Evolutionary conservation across 768 basidiomycete genomes (phyloP).

Genomic region (Mycena sanguinolenta): DNA sequence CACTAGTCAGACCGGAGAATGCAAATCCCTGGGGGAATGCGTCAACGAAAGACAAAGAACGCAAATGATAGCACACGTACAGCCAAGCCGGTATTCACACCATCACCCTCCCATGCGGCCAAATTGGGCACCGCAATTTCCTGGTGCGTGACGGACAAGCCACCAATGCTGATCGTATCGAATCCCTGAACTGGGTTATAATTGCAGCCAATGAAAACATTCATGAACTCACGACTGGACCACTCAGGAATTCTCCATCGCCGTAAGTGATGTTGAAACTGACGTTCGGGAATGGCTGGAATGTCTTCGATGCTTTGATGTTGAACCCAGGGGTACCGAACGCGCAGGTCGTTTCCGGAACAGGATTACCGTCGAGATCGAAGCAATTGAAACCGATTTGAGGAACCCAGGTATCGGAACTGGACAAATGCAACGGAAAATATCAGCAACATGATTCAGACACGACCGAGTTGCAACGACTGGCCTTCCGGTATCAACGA

Average conservation of each 20-base stretch:
- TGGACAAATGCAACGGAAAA: neutral
- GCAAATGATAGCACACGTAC: neutral
- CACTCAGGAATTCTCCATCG: conserved; percentile 14
- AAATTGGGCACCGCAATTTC: conserved; percentile 39
- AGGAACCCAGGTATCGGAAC: conserved; percentile 42
- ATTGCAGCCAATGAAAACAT: neutral
- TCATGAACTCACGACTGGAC: too few species aligned
- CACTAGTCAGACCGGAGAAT: conserved; percentile 38
- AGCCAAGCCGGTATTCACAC: conserved; percentile 34
- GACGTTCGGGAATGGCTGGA: conserved; percentile 33
- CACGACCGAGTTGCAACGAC: neutral
- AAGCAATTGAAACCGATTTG: conserved; percentile 41
- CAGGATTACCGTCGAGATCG: conserved; percentile 29
- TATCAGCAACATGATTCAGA: neutral
- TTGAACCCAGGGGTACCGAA: conserved; percentile 41
- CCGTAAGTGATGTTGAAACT: conserved; percentile 42
- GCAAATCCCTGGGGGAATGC: conserved; percentile 34
- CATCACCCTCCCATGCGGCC: conserved; percentile 40
- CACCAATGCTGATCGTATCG: conserved; percentile 39
- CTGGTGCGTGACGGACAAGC: conserved; percentile 34
- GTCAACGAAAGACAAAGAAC: neutral
- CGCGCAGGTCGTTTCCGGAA: conserved; percentile 25
- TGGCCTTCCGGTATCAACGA: conserved; percentile 40
- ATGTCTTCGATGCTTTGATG: conserved; percentile 35
- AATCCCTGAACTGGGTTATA: conserved; percentile 37